A percentile compares a stretch with the other conserved stretches of the same genome.
These are phyloP conservation scores for Rhododendron ferrugineum DNA, from an alignment of 148 eudicot species.

Conservation along the genomic window DNA sequence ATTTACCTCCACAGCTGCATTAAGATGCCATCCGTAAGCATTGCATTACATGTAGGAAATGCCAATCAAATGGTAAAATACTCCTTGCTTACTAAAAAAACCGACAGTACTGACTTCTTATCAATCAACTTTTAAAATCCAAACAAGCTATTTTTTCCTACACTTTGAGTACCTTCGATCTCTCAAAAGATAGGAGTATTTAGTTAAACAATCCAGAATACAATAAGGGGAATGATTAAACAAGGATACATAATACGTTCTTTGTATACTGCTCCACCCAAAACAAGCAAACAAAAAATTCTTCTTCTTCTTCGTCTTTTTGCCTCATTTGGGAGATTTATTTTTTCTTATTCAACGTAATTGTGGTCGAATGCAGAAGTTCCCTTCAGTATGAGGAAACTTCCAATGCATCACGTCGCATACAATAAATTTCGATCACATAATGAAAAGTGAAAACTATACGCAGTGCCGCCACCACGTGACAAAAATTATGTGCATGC, in stretches of 20 bases:
- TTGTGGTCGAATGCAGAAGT: neutral
- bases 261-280: neutral
- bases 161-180: neutral
- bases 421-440: neutral
- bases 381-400: neutral
- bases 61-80: neutral
- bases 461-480: neutral
- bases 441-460: neutral
- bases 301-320: too few species aligned
- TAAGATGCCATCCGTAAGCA: neutral
- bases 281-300: neutral
- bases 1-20: constrained; percentile 82
- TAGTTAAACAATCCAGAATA: neutral
- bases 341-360: neutral
- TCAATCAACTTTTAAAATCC: neutral
- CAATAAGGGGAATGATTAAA: neutral
- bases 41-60: neutral
- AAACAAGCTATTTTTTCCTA: neutral
- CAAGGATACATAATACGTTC: neutral
- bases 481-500: neutral
- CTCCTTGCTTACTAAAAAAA: neutral
- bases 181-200: neutral
- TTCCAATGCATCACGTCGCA: neutral
- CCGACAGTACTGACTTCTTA: neutral
- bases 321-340: neutral